Evolutionary conservation across 2,329 filamentous ascomycete genomes (phyloP).

Genomic region (Keithomyces neogunnii): DNA sequence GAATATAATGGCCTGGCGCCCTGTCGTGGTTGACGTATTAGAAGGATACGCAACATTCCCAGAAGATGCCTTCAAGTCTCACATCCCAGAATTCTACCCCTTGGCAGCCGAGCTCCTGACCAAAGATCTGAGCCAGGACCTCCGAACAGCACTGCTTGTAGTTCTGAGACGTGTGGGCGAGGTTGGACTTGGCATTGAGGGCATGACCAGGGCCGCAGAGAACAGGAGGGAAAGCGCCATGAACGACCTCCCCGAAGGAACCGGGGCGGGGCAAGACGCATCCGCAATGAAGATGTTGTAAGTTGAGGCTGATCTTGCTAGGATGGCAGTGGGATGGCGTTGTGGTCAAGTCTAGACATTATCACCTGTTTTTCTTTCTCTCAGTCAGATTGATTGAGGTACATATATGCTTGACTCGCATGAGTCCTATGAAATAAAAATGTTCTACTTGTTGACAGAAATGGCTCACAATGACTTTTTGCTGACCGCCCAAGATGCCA

Average conservation of each 20-base stretch:
- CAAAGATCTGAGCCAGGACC: conserved; percentile 72
- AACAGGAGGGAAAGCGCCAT: conserved; percentile 32
- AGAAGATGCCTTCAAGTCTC: conserved; percentile 65
- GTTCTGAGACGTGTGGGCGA: conserved; percentile 80
- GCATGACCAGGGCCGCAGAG: conserved; percentile 29
- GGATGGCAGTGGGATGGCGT: conserved; percentile 16
- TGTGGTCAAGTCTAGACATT: conserved; percentile 20
- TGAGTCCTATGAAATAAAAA: no score
- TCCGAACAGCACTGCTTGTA: conserved; percentile 68
- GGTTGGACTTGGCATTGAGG: conserved; percentile 51
- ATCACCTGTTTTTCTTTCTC: conserved; percentile 8
- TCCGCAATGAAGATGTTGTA: conserved; percentile 27
- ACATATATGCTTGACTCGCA: neutral
- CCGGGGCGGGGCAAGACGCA: conserved; percentile 21
- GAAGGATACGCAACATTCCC: conserved; percentile 88
- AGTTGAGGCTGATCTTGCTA: conserved; percentile 1
- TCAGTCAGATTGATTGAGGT: no score
- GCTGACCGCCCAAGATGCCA: conserved; percentile 12
- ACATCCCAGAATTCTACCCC: conserved; percentile 79
- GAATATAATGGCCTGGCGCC: conserved; percentile 94
- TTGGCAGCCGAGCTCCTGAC: conserved; percentile 73
- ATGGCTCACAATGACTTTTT: conserved; percentile 11
- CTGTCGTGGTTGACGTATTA: conserved; percentile 92
- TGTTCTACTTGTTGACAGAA: no score
- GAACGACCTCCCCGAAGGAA: conserved; percentile 23